Evolutionary conservation across 768 basidiomycete genomes (phyloP), one percentile per base, ranked within the genome.

Genomic region (Lactarius deliciosus): DNA sequence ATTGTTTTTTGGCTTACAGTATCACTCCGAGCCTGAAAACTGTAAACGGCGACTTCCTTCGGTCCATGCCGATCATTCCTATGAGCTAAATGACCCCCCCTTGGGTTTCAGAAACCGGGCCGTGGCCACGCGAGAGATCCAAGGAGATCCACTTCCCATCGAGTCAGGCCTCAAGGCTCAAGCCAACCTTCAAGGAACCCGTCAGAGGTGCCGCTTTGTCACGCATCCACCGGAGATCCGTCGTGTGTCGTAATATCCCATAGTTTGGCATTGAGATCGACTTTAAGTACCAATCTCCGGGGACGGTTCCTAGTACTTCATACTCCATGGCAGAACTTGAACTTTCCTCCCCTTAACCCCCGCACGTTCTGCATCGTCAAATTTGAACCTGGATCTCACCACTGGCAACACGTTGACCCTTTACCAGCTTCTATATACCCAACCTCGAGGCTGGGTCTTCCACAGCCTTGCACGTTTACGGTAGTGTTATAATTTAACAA

Each of bases 191-290:
- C 60, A 53, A 61, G 68, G 57, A 68, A 68, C 60, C 64, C 60
- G 61, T 61, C 57, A 28, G 32, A 58, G n/a, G 57, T 43, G 50
- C 38, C 55, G 53, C 56, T 64, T 36, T 36, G 41, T 43, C 41
- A 59, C 59, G 53, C 61, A 41, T 53, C n/a, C 2, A 38, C 50
- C 68, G 56, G 61, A 68, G 65, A 68, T 69, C 68, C 22, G 36
- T 67, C 60, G 57, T 67, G 57, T 67, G 61, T 66, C 38, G 60
- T 69, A 69, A 67, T 60, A 4, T 67, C 61, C 65, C 32, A 59
- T 2, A 40, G 57, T 59, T 63, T 63, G 61, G 68, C n/a, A 38
- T 32, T 25, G 16, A 47, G 61, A 66, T 67, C 61, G 18, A 53
- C 34, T 50, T 62, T 58, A n/a, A 11, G 36, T 9, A 38, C 40